phyloP scores from a whole-genome alignment of 345 rosid genomes.

The Trapa bicornis region DNA sequence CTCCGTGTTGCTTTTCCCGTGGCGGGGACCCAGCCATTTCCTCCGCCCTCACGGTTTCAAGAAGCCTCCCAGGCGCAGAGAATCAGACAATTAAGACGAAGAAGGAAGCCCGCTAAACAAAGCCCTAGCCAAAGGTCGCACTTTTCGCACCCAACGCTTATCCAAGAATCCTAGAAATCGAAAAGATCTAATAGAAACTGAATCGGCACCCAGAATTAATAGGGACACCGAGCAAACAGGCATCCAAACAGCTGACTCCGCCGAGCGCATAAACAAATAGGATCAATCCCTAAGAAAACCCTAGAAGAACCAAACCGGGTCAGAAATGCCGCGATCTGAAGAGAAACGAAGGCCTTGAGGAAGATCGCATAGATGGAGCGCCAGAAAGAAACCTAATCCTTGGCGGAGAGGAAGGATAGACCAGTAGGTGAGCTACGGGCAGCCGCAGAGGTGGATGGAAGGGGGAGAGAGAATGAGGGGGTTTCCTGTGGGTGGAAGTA shows the following conservation, averaged over 20 bases:
- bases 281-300: not conserved
- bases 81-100: not conserved
- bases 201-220: not conserved
- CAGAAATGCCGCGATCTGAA: not conserved
- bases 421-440: not conserved
- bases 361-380: not conserved
- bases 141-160: not conserved
- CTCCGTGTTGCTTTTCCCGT: slow-evolving; percentile 36
- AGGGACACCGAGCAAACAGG: not conserved
- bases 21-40: slow-evolving; percentile 25
- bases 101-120: not conserved
- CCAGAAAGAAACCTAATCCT: not conserved
- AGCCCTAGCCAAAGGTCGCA: slow-evolving; percentile 1
- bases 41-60: slow-evolving; percentile 44
- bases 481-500: not conserved
- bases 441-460: not conserved
- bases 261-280: not conserved
- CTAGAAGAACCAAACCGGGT: not conserved
- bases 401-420: not conserved
- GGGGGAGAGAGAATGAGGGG: not conserved
- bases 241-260: not conserved
- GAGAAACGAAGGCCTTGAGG: not conserved
- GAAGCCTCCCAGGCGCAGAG: not conserved
- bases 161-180: not conserved
- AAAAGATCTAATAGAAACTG: not conserved